Conservation (phyloP, 1,139 yeast species). For the Blastobotrys proliferans region DNA sequence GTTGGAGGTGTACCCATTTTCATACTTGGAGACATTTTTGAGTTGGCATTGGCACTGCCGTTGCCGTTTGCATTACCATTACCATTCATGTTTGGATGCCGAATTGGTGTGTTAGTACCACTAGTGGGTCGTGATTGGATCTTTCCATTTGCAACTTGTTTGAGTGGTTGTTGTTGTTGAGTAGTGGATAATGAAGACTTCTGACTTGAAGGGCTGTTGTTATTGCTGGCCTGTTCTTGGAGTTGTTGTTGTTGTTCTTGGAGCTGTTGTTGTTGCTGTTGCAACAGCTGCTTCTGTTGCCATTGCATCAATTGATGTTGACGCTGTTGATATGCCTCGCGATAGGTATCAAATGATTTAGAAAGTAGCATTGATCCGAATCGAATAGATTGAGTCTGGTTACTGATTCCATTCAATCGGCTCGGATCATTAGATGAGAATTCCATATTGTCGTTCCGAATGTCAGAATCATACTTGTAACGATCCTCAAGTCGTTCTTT, state of each 20-base stretch:
- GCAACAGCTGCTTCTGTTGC: constrained; percentile 21
- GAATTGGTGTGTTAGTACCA: constrained; percentile 3
- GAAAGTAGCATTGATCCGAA: constrained; percentile 89
- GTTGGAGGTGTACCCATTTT: constrained; percentile 17
- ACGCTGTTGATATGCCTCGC: constrained; percentile 43
- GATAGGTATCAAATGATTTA: constrained; percentile 71
- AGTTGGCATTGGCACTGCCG: background rate
- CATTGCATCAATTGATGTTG: constrained; percentile 28
- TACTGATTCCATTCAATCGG: constrained; percentile 72
- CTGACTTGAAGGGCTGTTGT: no score
- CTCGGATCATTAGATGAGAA: constrained; percentile 64
- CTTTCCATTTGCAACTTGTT: no score
- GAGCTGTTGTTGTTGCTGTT: constrained; percentile 18
- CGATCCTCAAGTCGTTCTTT: constrained; percentile 58
- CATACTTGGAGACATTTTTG: constrained; percentile 4
- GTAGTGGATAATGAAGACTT: no score
- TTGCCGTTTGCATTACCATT: background rate
- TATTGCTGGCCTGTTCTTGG: constrained; percentile 13
- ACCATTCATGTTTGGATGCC: constrained; percentile 1
- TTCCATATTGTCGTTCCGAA: constrained; percentile 44
- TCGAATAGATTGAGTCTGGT: constrained; percentile 82
- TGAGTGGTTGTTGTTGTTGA: constrained; percentile 1
- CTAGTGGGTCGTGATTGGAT: no score
- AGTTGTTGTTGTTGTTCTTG: constrained; percentile 22
- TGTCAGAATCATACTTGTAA: constrained; percentile 73